Conservation (phyloP, 257 asterid genomes). For the Jacaranda copaia region DNA sequence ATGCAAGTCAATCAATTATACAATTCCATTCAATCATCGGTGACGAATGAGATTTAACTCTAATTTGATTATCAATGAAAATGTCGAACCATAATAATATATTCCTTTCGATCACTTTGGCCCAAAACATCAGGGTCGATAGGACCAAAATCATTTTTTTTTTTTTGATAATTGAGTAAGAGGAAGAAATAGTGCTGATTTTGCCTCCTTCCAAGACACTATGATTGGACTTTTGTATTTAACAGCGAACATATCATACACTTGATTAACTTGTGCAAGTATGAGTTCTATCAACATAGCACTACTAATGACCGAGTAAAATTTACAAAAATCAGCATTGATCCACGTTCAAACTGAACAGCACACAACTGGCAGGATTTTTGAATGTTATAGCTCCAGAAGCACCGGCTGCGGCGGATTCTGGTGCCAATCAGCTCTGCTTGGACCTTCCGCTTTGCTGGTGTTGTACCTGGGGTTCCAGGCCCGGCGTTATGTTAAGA, state of each 20-base stretch:
- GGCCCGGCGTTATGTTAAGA: slow-evolving; percentile 55
- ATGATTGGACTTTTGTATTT: too few relatives aligned
- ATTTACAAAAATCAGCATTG: too few relatives aligned
- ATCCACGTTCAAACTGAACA: too few relatives aligned
- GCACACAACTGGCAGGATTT: not conserved
- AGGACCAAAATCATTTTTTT: too few relatives aligned
- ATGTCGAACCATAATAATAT: slow-evolving; percentile 31
- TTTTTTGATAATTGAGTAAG: too few relatives aligned
- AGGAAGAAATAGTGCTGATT: too few relatives aligned
- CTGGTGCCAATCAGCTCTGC: slow-evolving; percentile 57
- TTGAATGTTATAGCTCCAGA: slow-evolving; percentile 35
- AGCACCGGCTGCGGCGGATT: slow-evolving; percentile 50
- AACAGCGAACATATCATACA: too few relatives aligned
- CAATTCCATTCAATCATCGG: not conserved
- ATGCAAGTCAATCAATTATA: not conserved
- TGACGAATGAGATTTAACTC: not conserved
- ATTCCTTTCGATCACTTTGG: not conserved
- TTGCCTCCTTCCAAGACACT: too few relatives aligned
- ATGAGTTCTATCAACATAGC: too few relatives aligned
- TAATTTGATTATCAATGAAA: not conserved
- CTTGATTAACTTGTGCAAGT: too few relatives aligned
- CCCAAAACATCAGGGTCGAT: slow-evolving; percentile 9
- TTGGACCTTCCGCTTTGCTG: slow-evolving; percentile 55
- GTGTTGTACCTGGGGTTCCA: slow-evolving; percentile 59
- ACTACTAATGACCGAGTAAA: too few relatives aligned